A percentile compares a stretch with the other conserved stretches of the same genome.
These are phyloP conservation scores for Petrea volubilis DNA, from an alignment of 257 asterid genomes.

Conservation along the genomic window DNA sequence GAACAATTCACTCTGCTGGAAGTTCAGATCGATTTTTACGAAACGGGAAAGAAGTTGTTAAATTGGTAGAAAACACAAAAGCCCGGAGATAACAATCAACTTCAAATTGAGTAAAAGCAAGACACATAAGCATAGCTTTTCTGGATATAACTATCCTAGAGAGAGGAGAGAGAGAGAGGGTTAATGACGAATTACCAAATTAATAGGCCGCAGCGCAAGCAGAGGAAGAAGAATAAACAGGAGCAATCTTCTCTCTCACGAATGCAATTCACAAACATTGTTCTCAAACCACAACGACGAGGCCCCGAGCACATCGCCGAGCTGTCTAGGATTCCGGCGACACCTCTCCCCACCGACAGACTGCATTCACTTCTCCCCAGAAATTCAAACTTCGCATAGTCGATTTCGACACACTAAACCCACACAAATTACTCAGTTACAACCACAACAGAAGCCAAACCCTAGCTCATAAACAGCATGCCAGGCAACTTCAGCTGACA, in stretches of 20 bases:
- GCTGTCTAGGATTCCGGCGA: conserved; percentile 43
- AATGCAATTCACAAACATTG: conserved; percentile 49
- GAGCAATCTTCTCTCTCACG: conserved; percentile 71
- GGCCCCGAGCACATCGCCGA: conserved; percentile 29
- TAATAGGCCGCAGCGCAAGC: conserved; percentile 55
- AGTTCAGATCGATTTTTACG: neutral
- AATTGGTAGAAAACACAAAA: neutral
- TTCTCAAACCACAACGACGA: conserved; percentile 41
- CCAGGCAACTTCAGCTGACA: conserved; percentile 19
- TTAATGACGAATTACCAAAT: conserved; percentile 43
- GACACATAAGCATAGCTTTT: neutral
- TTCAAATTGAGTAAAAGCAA: neutral
- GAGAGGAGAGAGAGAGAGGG: neutral
- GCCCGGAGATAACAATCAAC: neutral
- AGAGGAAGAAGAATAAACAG: conserved; percentile 54
- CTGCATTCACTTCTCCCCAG: conserved; percentile 36
- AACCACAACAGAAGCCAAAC: neutral
- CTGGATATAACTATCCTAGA: no score
- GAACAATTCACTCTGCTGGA: neutral
- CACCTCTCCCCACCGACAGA: conserved; percentile 26
- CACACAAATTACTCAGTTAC: neutral
- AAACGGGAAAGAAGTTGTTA: neutral
- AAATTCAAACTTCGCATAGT: conserved; percentile 35
- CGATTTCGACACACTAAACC: conserved; percentile 16
- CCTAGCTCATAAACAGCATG: conserved; percentile 37